These are phyloP conservation scores for Marasmius fiardii DNA, from an alignment of 1,284 basidiomycete species.

Conservation along the genomic window DNA sequence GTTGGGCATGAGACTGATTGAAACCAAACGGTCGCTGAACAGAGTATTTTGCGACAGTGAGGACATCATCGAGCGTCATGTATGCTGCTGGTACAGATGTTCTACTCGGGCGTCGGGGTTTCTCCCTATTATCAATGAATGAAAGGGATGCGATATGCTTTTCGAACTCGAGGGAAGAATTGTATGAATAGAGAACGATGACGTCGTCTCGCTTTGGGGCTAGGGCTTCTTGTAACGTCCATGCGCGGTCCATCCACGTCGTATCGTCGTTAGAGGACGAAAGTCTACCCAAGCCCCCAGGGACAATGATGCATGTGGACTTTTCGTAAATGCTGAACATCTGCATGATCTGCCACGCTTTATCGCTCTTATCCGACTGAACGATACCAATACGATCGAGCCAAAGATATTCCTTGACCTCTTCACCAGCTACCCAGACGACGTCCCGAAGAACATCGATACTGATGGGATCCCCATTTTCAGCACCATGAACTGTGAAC, in stretches of 20 bases:
- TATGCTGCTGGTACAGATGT: background rate
- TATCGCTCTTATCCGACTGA: background rate
- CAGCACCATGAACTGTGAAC: constrained; percentile 1
- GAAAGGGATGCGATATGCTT: background rate
- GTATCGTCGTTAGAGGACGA: background rate
- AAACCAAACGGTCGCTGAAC: background rate
- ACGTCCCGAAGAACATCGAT: constrained; percentile 1
- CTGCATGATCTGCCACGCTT: constrained; percentile 5
- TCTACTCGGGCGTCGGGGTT: background rate
- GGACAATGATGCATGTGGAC: background rate
- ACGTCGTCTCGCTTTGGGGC: constrained; percentile 2
- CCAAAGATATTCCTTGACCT: constrained; percentile 1
- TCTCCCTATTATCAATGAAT: background rate
- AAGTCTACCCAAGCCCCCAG: background rate
- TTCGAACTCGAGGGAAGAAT: background rate
- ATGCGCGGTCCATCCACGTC: constrained; percentile 1
- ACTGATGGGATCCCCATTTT: constrained; percentile 1
- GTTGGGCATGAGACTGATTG: background rate
- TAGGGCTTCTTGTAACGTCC: constrained; percentile 5
- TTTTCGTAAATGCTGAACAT: constrained; percentile 1
- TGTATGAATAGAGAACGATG: background rate
- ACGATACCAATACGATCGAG: constrained; percentile 3
- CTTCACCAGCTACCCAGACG: constrained; percentile 3
- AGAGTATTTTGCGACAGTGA: background rate
- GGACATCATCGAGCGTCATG: constrained; percentile 1